These are phyloP conservation scores for Thielaviopsis euricoi DNA, from an alignment of 2,329 filamentous ascomycete genomes.

Conservation along the genomic window DNA sequence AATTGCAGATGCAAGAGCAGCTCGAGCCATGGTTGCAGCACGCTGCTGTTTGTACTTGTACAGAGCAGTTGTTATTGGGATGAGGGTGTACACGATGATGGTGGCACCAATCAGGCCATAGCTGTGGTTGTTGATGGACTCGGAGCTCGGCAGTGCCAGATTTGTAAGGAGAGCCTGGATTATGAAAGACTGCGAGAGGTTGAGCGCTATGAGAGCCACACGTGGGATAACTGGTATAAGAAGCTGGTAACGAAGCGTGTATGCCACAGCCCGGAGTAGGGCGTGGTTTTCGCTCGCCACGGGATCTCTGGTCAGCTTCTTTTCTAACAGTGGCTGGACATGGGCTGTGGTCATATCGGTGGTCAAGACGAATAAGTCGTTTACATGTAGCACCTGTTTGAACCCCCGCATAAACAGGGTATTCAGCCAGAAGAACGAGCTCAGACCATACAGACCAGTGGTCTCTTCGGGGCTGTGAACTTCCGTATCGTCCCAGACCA, in stretches of 20 bases:
- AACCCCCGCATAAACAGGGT: constrained; percentile 22
- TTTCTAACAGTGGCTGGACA: constrained; percentile 13
- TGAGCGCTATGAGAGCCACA: constrained; percentile 23
- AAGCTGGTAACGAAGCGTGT: constrained; percentile 19
- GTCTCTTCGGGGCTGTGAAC: constrained; percentile 24
- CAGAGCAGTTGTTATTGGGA: constrained; percentile 23
- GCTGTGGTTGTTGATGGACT: constrained; percentile 13
- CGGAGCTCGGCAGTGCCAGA: constrained; percentile 16
- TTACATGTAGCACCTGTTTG: constrained; percentile 17
- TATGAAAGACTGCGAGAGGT: constrained; percentile 27
- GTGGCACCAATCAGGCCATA: constrained; percentile 28
- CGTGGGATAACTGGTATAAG: constrained; percentile 22
- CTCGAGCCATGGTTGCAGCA: constrained; percentile 19
- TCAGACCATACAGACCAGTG: constrained; percentile 19
- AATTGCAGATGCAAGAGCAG: constrained; percentile 19
- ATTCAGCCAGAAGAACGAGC: constrained; percentile 22
- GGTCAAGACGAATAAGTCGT: constrained; percentile 23
- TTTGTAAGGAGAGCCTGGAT: constrained; percentile 23
- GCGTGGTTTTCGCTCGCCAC: constrained; percentile 14
- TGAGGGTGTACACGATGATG: constrained; percentile 23
- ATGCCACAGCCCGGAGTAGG: constrained; percentile 17
- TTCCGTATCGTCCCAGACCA: constrained; percentile 20
- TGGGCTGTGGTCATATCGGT: constrained; percentile 15
- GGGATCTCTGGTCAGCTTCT: constrained; percentile 8
- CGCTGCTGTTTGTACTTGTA: constrained; percentile 25